A percentile compares a stretch with the other conserved stretches of the same genome.
phyloP scores from a whole-genome alignment of 805 yeast genomes.

The Lachancea sp. region DNA sequence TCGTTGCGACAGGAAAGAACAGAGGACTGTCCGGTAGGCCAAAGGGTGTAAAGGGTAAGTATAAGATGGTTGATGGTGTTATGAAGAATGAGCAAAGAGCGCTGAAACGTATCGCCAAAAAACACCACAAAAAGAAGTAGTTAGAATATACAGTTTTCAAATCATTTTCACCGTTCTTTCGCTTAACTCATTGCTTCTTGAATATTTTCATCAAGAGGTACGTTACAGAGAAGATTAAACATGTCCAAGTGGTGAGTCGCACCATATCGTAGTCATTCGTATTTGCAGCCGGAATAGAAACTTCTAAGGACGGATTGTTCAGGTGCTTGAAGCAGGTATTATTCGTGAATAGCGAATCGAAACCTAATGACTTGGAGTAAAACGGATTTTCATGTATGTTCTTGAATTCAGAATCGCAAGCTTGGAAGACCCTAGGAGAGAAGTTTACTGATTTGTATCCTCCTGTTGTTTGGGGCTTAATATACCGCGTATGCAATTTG shows the following conservation, averaged over 20 bases:
- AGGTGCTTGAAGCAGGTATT: constrained; percentile 40
- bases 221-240: constrained; percentile 32
- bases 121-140: constrained; percentile 52
- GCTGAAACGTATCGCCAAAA: constrained; percentile 80
- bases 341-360: constrained; percentile 42
- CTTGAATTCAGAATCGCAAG: constrained; percentile 37
- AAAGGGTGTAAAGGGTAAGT: constrained; percentile 91
- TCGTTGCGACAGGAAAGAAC: constrained; percentile 80
- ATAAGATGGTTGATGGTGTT: constrained; percentile 98
- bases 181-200: neutral
- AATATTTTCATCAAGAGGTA: constrained; percentile 30
- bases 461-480: constrained; percentile 31
- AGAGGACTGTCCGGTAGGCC: constrained; percentile 92
- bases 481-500: constrained; percentile 48
- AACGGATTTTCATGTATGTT: constrained; percentile 33
- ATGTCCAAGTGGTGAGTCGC: constrained; percentile 34
- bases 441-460: constrained; percentile 20
- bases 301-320: constrained; percentile 17
- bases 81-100: constrained; percentile 97
- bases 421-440: constrained; percentile 44
- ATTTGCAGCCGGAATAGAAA: constrained; percentile 41
- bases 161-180: neutral
- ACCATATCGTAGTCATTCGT: constrained; percentile 25
- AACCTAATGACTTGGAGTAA: constrained; percentile 37
- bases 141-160: neutral